Conservation (phyloP, 805 yeast species). For the Cyberlindnera euphorbiiphila region DNA sequence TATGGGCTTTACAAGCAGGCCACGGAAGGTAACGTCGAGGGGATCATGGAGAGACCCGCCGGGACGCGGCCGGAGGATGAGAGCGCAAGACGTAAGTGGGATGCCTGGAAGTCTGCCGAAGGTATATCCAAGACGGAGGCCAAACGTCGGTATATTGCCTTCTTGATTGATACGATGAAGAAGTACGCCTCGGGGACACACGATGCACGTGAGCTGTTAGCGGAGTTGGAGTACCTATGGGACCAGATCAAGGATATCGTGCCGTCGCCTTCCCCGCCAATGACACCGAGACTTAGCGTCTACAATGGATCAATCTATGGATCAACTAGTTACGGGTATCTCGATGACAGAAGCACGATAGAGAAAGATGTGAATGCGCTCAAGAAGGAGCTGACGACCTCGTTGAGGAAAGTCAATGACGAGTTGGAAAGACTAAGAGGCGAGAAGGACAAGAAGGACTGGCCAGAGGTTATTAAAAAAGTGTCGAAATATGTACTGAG, state of each 20-base stretch:
- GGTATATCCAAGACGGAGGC: conserved; percentile 71
- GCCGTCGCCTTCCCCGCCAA: conserved; percentile 22
- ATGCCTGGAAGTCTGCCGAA: conserved; percentile 76
- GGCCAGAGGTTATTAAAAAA: conserved; percentile 16
- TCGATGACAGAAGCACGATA: conserved; percentile 12
- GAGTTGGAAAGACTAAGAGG: conserved; percentile 20
- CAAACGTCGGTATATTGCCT: conserved; percentile 63
- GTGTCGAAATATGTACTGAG: conserved; percentile 7
- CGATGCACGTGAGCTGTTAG: conserved; percentile 60
- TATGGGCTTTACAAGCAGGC: conserved; percentile 89
- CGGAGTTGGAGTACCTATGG: conserved; percentile 72
- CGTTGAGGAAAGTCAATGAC: conserved; percentile 24
- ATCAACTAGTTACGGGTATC: conserved; percentile 11
- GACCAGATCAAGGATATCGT: conserved; percentile 56
- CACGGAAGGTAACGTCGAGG: conserved; percentile 75
- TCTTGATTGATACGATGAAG: conserved; percentile 68
- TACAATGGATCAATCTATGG: conserved; percentile 13
- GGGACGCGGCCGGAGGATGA: conserved; percentile 60
- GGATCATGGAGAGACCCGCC: conserved; percentile 60
- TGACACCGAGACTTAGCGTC: conserved; percentile 16
- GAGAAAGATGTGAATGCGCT: conserved; percentile 22
- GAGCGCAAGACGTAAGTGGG: conserved; percentile 65
- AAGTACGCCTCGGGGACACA: conserved; percentile 62
- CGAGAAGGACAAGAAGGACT: conserved; percentile 9
- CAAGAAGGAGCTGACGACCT: conserved; percentile 26